Evolutionary conservation across 495 filamentous ascomycete genomes (phyloP).

Genomic region (Penicillium malachiteum): DNA sequence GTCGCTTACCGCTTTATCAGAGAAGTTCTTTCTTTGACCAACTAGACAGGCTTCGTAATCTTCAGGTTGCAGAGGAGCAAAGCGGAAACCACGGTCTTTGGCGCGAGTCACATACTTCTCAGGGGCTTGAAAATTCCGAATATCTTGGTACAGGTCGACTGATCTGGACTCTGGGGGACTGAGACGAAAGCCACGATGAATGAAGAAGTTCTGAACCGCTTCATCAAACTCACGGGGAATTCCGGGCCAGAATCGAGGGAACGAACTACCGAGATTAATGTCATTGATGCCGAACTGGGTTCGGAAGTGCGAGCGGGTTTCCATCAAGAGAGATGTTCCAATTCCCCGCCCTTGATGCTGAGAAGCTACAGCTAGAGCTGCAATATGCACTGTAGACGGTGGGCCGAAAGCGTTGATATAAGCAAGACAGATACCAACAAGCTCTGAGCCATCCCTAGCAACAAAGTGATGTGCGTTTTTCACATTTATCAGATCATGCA

Average conservation of each 20-base stretch:
- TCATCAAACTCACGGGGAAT: conserved; percentile 41
- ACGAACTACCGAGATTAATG: conserved; percentile 41
- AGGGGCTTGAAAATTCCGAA: conserved; percentile 35
- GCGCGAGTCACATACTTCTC: conserved; percentile 39
- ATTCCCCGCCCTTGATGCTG: conserved; percentile 39
- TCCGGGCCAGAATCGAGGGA: conserved; percentile 52
- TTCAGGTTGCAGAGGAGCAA: conserved; percentile 37
- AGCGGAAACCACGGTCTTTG: conserved; percentile 35
- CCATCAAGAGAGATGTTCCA: conserved; percentile 42
- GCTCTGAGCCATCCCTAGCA: conserved; percentile 25
- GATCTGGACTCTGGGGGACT: conserved; percentile 27
- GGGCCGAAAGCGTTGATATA: conserved; percentile 30
- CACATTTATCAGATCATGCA: conserved; percentile 29
- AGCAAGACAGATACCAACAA: conserved; percentile 46
- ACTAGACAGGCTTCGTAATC: conserved; percentile 44
- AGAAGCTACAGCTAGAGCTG: conserved; percentile 44
- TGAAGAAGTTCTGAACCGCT: conserved; percentile 41
- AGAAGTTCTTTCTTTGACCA: conserved; percentile 46
- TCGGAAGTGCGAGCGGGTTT: conserved; percentile 31
- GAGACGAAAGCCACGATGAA: conserved; percentile 44
- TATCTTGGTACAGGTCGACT: conserved; percentile 45
- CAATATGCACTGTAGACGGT: conserved; percentile 30
- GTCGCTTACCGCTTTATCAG: conserved; percentile 34
- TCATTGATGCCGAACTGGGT: conserved; percentile 20
- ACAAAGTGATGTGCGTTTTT: conserved; percentile 36